phyloP scores from a whole-genome alignment of 2,329 filamentous ascomycete species.

The Cladorrhinum sp. region DNA sequence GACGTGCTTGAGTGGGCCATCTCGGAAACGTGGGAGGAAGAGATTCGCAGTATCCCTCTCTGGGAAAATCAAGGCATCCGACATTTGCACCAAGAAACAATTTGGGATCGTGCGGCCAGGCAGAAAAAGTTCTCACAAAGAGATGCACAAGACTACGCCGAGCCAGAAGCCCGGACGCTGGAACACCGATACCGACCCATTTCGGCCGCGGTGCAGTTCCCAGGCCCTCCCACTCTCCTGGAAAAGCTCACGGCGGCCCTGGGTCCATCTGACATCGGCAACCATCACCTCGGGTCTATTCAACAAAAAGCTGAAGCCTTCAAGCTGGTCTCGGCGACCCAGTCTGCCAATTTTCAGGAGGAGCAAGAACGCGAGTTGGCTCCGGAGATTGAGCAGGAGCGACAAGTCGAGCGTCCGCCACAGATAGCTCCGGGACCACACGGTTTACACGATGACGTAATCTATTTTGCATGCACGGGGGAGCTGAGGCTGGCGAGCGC shows the following conservation, averaged over 20 bases:
- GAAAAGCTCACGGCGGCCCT: no score
- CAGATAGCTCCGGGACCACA: slow-evolving; percentile 40
- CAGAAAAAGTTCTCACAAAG: slow-evolving; percentile 21
- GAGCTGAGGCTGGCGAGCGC: slow-evolving; percentile 31
- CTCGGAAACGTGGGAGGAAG: slow-evolving; percentile 51
- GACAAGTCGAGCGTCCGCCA: slow-evolving; percentile 49
- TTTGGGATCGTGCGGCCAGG: slow-evolving; percentile 32
- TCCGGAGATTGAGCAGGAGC: slow-evolving; percentile 61
- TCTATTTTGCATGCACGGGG: slow-evolving; percentile 39
- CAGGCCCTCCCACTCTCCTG: not conserved
- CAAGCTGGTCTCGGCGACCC: no score
- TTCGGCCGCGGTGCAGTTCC: not conserved
- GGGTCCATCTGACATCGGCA: no score
- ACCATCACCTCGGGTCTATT: no score
- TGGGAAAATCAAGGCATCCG: slow-evolving; percentile 61
- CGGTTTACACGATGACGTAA: slow-evolving; percentile 42
- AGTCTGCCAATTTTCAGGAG: slow-evolving; percentile 44
- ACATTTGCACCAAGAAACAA: slow-evolving; percentile 40
- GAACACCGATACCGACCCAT: slow-evolving; percentile 50
- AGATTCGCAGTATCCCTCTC: slow-evolving; percentile 49
- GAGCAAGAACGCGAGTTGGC: slow-evolving; percentile 68
- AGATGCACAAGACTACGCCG: slow-evolving; percentile 41
- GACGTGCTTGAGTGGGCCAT: slow-evolving; percentile 62
- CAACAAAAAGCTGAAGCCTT: no score
- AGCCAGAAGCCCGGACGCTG: slow-evolving; percentile 53